Percentiles rank a stretch among this genome's conserved stretches.
Conservation (phyloP, 176 grass and related monocot genomes). For the Oryza officinalis region DNA sequence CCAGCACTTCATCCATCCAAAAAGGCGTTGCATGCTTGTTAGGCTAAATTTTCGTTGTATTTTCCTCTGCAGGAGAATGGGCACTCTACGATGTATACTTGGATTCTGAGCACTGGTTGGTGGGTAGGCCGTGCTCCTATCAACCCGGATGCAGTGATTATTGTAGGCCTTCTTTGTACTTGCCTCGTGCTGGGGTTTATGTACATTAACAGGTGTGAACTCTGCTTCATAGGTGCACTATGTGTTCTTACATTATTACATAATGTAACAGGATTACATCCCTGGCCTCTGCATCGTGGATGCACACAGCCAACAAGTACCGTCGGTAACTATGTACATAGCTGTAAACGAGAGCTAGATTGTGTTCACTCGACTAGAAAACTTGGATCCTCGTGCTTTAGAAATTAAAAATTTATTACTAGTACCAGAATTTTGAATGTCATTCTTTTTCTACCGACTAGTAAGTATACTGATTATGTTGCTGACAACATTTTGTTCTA, state of each 20-base stretch:
- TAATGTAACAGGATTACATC: background rate
- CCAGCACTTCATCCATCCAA: background rate
- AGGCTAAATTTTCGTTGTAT: background rate
- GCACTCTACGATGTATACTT: conserved; percentile 81
- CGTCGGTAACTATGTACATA: conserved; percentile 2
- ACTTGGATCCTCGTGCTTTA: background rate
- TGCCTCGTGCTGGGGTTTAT: conserved; percentile 64
- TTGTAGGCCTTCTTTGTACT: conserved; percentile 71
- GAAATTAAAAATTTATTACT: background rate
- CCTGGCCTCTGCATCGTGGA: background rate
- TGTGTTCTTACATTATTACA: background rate
- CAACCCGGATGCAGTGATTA: conserved; percentile 78
- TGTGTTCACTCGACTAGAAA: background rate
- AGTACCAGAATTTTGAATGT: background rate
- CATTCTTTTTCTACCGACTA: background rate
- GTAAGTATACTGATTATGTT: background rate
- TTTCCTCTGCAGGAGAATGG: conserved; percentile 70
- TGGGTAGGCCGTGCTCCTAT: conserved; percentile 78
- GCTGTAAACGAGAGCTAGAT: background rate
- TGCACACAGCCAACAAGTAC: background rate
- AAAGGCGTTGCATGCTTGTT: background rate
- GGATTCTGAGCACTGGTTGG: conserved; percentile 92
- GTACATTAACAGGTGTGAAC: conserved; percentile 77
- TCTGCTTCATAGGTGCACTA: background rate
- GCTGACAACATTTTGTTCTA: conserved; percentile 6